Conservation (phyloP, 176 grass and related monocot genomes). For the Musa acuminata region DNA sequence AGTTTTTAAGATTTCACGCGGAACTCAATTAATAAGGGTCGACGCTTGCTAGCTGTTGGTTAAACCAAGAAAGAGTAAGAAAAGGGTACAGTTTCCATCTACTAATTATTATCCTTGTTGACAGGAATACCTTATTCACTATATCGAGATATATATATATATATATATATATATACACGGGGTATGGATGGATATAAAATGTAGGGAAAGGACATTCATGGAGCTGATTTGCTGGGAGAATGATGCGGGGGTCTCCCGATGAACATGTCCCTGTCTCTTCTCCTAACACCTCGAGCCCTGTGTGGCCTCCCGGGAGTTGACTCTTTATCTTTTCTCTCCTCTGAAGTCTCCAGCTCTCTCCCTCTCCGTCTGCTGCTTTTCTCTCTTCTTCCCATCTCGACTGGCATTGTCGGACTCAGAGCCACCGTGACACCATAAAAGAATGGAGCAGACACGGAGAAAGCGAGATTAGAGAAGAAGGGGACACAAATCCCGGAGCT, state of each 20-base stretch:
- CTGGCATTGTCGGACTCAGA: neutral
- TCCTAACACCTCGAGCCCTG: neutral
- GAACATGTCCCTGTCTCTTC: neutral
- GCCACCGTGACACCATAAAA: neutral
- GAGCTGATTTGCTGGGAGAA: slow-evolving; percentile 2
- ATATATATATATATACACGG: neutral
- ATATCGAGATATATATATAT: no score
- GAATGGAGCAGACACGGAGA: neutral
- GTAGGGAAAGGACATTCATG: neutral
- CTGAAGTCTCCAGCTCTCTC: neutral
- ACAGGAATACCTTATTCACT: no score
- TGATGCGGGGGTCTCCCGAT: neutral
- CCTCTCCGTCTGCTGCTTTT: neutral
- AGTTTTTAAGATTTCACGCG: no score
- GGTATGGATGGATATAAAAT: neutral
- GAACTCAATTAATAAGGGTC: no score
- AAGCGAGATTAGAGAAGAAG: neutral
- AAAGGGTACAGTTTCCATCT: no score
- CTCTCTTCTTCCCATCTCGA: neutral
- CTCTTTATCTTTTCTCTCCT: neutral
- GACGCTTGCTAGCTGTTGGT: no score
- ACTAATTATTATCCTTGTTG: no score
- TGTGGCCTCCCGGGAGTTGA: neutral
- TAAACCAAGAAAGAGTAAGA: no score
- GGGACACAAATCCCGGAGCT: neutral